Conservation (phyloP, 2,329 filamentous ascomycete genomes). For the Colletotrichum lini region DNA sequence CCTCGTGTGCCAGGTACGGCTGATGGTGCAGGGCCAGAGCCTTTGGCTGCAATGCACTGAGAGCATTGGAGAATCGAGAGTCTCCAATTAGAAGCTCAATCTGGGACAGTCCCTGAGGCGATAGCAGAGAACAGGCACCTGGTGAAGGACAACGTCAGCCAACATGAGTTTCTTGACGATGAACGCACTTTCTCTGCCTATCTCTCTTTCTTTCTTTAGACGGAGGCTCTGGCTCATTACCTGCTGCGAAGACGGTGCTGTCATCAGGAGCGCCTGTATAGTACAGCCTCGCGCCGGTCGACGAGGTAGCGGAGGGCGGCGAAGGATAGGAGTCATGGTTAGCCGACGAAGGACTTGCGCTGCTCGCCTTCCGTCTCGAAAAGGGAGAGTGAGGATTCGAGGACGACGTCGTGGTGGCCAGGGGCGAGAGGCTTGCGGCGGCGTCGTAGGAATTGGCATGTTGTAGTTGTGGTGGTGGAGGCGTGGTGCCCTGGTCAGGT, state of each 20-base stretch:
- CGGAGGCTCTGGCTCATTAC: slow-evolving; percentile 6
- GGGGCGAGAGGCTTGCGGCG: slow-evolving; percentile 4
- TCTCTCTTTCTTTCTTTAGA: neutral
- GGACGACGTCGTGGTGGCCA: slow-evolving; percentile 44
- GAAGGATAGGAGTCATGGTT: slow-evolving; percentile 31
- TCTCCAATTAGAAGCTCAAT: slow-evolving; percentile 38
- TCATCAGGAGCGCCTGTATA: slow-evolving; percentile 30
- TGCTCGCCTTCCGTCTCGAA: slow-evolving; percentile 31
- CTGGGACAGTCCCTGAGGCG: slow-evolving; percentile 18
- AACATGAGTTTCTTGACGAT: neutral
- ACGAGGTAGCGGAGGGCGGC: slow-evolving; percentile 35
- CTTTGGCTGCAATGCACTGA: neutral
- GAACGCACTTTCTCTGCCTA: too few relatives aligned
- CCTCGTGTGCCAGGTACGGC: slow-evolving; percentile 22
- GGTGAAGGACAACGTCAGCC: slow-evolving; percentile 3
- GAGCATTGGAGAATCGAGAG: slow-evolving; percentile 24
- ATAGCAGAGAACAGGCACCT: slow-evolving; percentile 38
- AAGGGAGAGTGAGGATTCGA: slow-evolving; percentile 40
- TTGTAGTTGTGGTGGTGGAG: slow-evolving; percentile 21
- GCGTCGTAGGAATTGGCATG: slow-evolving; percentile 10
- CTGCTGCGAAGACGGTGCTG: slow-evolving; percentile 20
- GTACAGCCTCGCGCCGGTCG: slow-evolving; percentile 31
- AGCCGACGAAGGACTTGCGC: slow-evolving; percentile 28
- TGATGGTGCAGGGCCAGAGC: neutral
- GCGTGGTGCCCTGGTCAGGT: slow-evolving; percentile 15